phyloP scores from a whole-genome alignment of 306 rosid genomes.

The Hippophae rhamnoides region DNA sequence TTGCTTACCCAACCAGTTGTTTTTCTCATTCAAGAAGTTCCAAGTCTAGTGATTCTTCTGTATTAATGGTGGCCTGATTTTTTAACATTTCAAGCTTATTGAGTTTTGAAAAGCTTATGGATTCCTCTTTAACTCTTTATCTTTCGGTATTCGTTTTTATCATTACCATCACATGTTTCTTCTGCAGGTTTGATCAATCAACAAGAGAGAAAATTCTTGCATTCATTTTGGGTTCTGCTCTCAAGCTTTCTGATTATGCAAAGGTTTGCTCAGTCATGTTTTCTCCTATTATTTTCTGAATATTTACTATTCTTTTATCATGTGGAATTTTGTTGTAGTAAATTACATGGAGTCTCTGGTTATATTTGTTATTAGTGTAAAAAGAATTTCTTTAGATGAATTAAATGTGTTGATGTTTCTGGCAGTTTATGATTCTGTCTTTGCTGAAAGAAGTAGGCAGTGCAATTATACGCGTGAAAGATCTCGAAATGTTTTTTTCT shows the following conservation, averaged over 20 bases:
- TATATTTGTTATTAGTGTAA: not conserved
- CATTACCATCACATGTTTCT: slow-evolving; percentile 2
- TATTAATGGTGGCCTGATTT: too few relatives aligned
- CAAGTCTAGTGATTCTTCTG: too few relatives aligned
- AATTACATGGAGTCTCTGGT: not conserved
- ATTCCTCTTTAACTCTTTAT: not conserved
- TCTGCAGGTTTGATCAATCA: slow-evolving; percentile 66
- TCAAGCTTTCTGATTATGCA: slow-evolving; percentile 57
- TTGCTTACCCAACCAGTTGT: too few relatives aligned
- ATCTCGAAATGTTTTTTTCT: slow-evolving; percentile 43
- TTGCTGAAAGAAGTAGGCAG: slow-evolving; percentile 71
- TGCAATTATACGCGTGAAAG: slow-evolving; percentile 38
- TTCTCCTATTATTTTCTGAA: slow-evolving; percentile 10
- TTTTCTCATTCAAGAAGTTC: too few relatives aligned
- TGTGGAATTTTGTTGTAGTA: not conserved
- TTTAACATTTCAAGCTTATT: not conserved
- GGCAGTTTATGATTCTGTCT: slow-evolving; percentile 73
- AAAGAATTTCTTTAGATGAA: not conserved
- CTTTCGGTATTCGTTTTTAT: not conserved
- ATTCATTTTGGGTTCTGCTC: slow-evolving; percentile 59
- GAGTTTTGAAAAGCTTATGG: not conserved
- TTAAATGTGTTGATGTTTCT: slow-evolving; percentile 17
- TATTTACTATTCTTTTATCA: slow-evolving; percentile 1
- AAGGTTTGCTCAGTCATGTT: slow-evolving; percentile 47
- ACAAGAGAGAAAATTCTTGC: slow-evolving; percentile 53